Conservation (phyloP, 345 rosid genomes). For the Crucihimalaya himalaica region DNA sequence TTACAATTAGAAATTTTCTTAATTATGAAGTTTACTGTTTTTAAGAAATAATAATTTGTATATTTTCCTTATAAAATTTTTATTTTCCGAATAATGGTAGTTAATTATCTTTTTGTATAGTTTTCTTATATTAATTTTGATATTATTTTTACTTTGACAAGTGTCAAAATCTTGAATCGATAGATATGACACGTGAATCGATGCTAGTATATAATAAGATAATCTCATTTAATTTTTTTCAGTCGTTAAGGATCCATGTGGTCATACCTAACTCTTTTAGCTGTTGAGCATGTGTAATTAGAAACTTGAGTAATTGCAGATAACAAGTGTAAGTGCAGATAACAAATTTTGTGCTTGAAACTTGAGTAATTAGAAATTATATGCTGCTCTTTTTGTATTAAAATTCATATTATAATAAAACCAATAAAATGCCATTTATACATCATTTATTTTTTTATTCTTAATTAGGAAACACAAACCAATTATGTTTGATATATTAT, state of each 20-base stretch:
- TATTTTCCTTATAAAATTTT: too few relatives aligned
- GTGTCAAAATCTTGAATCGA: too few relatives aligned
- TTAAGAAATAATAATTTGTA: too few relatives aligned
- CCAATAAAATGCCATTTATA: background rate
- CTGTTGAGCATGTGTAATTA: background rate
- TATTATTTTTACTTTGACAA: too few relatives aligned
- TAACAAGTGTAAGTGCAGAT: background rate
- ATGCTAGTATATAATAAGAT: too few relatives aligned
- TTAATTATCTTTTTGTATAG: too few relatives aligned
- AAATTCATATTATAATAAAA: background rate
- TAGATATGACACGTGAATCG: too few relatives aligned
- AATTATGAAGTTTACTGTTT: too few relatives aligned
- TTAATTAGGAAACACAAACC: background rate
- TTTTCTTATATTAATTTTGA: too few relatives aligned
- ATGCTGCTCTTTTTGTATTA: conserved; percentile 9
- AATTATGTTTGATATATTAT: background rate
- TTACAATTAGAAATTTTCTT: too few relatives aligned
- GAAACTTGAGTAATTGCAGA: too few relatives aligned
- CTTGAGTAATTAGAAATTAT: background rate
- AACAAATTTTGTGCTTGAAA: conserved; percentile 3
- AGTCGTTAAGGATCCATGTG: background rate
- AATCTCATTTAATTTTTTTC: background rate
- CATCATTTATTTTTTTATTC: background rate
- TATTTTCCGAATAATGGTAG: too few relatives aligned
- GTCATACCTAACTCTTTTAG: background rate